Percentiles rank a stretch among this genome's conserved stretches.
phyloP scores from a whole-genome alignment of 768 basidiomycete species.

The Pseudohyphozyma bogoriensis region DNA sequence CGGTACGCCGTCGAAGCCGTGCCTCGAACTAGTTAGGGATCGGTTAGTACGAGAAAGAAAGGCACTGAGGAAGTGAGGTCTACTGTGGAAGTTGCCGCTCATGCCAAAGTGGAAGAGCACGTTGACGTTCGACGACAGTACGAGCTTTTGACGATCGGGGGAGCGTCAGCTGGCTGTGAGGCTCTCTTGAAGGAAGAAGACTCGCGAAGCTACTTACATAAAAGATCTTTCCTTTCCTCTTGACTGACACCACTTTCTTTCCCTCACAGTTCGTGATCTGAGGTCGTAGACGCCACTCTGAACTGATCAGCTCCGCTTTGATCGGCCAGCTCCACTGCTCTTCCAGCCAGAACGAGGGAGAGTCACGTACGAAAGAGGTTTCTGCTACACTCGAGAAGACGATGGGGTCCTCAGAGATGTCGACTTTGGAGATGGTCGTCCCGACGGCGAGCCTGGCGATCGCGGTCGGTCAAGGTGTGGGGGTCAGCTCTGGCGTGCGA shows the following conservation, averaged over 20 bases:
- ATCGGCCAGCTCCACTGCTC: conserved; percentile 1
- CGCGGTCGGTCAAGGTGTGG: not conserved
- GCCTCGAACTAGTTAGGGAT: no score
- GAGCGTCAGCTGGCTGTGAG: no score
- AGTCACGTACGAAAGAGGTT: conserved; percentile 8
- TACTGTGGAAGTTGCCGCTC: conserved; percentile 19
- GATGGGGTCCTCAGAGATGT: conserved; percentile 24
- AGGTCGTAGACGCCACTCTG: not conserved
- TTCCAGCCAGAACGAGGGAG: not conserved
- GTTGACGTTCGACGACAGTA: conserved; percentile 14
- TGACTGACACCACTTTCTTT: conserved; percentile 21
- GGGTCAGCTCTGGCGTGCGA: not conserved
- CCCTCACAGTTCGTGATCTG: conserved; percentile 12
- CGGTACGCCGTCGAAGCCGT: conserved; percentile 21
- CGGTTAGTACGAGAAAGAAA: no score
- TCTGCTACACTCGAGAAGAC: conserved; percentile 25
- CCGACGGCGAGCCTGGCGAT: conserved; percentile 15
- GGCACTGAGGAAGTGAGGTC: no score
- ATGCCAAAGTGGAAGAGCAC: conserved; percentile 31
- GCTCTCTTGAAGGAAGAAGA: not conserved
- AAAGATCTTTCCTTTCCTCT: conserved; percentile 30
- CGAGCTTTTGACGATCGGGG: no score
- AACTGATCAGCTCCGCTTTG: not conserved
- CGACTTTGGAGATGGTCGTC: conserved; percentile 14
- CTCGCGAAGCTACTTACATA: conserved; percentile 34